phyloP scores from a whole-genome alignment of 78 protist species.

The Pelomyxa schiedti region DNA sequence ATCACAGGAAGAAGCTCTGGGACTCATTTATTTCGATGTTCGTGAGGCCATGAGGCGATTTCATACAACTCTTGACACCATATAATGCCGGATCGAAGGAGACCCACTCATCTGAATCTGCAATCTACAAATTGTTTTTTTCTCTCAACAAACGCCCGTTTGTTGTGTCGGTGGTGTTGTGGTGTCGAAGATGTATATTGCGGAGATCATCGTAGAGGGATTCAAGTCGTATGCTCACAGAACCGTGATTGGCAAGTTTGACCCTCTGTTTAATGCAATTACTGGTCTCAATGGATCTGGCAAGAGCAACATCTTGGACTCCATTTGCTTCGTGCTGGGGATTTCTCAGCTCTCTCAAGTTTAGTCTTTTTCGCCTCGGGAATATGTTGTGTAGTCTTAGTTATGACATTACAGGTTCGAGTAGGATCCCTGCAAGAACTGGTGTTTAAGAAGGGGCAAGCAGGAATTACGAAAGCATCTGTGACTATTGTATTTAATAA shows the following conservation, averaged over 20 bases:
- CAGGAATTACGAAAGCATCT: conserved; percentile 86
- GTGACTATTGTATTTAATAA: conserved; percentile 96
- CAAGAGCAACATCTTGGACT: conserved; percentile 96
- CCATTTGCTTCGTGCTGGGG: conserved; percentile 98
- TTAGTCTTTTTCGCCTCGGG: too few species aligned
- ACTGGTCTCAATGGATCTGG: conserved; percentile 90
- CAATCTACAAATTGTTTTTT: too few species aligned
- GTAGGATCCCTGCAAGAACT: conserved; percentile 79
- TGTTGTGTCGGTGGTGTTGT: too few species aligned
- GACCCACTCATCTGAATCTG: too few species aligned
- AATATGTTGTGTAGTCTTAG: too few species aligned
- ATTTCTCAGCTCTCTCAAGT: conserved; percentile 84
- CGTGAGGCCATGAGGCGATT: too few species aligned
- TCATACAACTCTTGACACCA: too few species aligned
- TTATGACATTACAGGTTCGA: too few species aligned
- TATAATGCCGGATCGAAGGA: too few species aligned
- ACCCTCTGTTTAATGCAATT: conserved; percentile 95
- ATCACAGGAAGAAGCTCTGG: too few species aligned
- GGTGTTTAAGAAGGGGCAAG: conserved; percentile 96
- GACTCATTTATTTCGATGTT: too few species aligned
- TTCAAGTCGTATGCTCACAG: conserved; percentile 96
- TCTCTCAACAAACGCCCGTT: too few species aligned
- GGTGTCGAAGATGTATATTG: conserved; percentile 92
- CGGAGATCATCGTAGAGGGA: conserved; percentile 94
- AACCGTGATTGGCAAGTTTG: conserved; percentile 79